Conservation (phyloP, 306 rosid genomes). For the Trifolium subterraneum region DNA sequence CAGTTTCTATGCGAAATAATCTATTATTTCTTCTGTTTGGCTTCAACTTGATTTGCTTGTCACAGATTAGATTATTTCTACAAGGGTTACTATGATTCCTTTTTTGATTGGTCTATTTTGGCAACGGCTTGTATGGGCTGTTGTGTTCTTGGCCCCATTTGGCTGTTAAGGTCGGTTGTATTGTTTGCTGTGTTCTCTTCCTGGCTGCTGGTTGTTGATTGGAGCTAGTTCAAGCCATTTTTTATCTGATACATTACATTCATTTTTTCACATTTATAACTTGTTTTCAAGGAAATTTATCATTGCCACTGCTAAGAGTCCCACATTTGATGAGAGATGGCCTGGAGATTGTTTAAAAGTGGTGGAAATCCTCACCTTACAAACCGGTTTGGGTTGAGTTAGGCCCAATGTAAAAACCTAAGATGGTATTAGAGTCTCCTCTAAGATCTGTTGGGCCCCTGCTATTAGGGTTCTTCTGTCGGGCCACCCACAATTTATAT, state of each 20-base stretch:
- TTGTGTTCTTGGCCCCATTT: constrained; percentile 8
- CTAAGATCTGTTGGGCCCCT: no score
- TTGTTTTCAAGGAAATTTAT: constrained; percentile 4
- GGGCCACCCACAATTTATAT: no score
- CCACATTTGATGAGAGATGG: no score
- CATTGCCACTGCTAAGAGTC: neutral
- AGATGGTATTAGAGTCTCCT: no score
- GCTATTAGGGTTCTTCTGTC: no score
- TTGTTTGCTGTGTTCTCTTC: constrained; percentile 20
- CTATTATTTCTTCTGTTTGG: neutral
- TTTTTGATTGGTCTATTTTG: constrained; percentile 13
- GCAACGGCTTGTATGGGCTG: neutral
- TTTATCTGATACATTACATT: neutral
- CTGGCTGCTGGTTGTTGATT: constrained; percentile 7
- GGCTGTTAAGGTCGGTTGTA: neutral
- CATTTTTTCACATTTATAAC: neutral
- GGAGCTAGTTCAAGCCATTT: neutral
- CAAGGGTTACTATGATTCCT: neutral
- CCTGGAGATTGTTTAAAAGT: no score
- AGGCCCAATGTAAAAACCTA: no score
- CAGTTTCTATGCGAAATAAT: neutral
- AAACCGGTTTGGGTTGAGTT: no score
- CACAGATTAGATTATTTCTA: neutral
- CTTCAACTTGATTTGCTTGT: constrained; percentile 13
- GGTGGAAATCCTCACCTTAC: no score